These are phyloP conservation scores for Kluyveromyces marxianus DNA, from an alignment of 1,139 yeast genomes.

Conservation along the genomic window DNA sequence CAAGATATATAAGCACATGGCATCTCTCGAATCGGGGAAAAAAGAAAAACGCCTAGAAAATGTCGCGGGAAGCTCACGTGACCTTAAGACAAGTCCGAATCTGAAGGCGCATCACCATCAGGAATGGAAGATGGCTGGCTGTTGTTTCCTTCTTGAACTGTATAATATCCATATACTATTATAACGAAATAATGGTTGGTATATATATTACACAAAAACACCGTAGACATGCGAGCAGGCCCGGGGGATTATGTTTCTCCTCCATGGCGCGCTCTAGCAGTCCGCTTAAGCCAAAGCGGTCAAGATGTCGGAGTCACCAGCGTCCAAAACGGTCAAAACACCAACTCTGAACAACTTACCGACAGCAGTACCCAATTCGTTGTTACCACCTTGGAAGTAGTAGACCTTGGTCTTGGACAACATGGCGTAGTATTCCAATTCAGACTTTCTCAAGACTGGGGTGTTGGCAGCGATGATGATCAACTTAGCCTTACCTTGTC, in stretches of 20 bases:
- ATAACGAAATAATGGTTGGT: not conserved
- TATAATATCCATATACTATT: not conserved
- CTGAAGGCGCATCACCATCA: too few species aligned
- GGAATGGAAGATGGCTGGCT: not conserved
- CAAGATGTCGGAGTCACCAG: constrained; percentile 99
- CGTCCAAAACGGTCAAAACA: constrained; percentile 90
- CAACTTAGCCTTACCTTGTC: constrained; percentile 99
- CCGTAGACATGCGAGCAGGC: too few species aligned
- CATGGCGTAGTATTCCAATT: constrained; percentile 99
- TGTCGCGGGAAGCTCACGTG: too few species aligned
- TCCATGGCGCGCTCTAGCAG: not conserved
- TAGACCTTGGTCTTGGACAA: constrained; percentile 93
- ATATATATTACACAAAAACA: constrained; percentile 2
- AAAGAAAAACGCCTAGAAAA: too few species aligned
- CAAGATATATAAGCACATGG: not conserved
- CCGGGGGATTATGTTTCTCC: not conserved
- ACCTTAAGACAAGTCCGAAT: too few species aligned
- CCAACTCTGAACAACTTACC: constrained; percentile 99
- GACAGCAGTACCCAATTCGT: constrained; percentile 99
- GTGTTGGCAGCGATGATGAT: constrained; percentile 98
- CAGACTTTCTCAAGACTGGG: constrained; percentile 99
- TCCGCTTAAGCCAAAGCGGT: constrained; percentile 31
- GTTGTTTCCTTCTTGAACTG: not conserved
- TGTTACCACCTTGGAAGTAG: constrained; percentile 99
- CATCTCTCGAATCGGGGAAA: not conserved